Evolutionary conservation across 257 asterid species (phyloP), one percentile per base, ranked within the genome.

Genomic region (Penstemon eatonii): DNA sequence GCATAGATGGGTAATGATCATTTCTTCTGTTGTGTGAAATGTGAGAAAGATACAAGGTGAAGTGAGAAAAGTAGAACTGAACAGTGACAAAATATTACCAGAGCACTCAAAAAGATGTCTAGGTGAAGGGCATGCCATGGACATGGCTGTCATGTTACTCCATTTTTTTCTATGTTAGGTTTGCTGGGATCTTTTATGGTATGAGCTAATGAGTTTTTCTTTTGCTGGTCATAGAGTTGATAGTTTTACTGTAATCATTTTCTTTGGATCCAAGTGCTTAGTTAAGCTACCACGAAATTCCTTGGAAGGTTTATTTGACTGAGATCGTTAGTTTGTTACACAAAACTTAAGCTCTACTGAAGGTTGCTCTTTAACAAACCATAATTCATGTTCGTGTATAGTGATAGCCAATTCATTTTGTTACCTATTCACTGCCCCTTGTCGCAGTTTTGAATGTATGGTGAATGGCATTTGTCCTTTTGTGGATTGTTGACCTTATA

Each of bases 1-100:
- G 67, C 49, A 39, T 63, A 62, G 56, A 63, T 13, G 62, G 40
- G 63, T 56, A 46, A 18, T 64, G 36, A 36, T 15, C 42, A 57
- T 59, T 9, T 41, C 37, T 33, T 46, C 50, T 60, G 56, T 41
- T 58, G 4, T 39, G 25, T 33, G 42, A 57, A 57, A 47, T 41
- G n/a, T 4, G 46, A 43, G 61, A 8, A 25, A 18, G 13, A 5
- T 74, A 40, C 62, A 1, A 37, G 10, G n/a, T 18, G 55, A 37
- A 47, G 49, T 40, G 49, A 9, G 64, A 37, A 41, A 53, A 69
- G 61, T 9, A 8, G 57, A 70, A 60, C 6, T 39, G 50, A 5
- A 39, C 11, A 11, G 43, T 49, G 10, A 37, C 43, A 50, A 36
- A 67, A 42, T 59, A 7, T 7, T 47, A 39, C 44, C 9, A 59